Base-by-base conservation (phyloP, 2,329 filamentous ascomycete species). In the Stachybotrys elegans region DNA sequence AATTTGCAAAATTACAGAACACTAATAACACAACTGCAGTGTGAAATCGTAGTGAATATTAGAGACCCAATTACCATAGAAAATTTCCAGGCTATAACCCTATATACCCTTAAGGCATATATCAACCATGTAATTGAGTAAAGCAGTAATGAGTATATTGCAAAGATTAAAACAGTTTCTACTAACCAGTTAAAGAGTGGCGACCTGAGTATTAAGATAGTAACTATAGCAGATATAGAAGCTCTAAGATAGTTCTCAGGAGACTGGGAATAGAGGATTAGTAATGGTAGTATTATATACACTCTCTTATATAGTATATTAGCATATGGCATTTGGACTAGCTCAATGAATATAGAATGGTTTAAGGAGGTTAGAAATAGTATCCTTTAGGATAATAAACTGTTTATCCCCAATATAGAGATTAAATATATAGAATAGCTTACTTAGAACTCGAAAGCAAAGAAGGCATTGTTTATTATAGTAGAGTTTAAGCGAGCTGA, bases 381-480 rank as follows among this genome's bases (percentile, higher is more conserved):
- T 11, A 44, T 44, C 12, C 25, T 44, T 3, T 9, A 40, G 25
- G 36, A 44, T 7, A 44, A 44, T 19, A 34, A 17, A 34, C 35
- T 27, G 4, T 40, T 44, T 21, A 44, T 42, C 22, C 22, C 34
- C 3, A 45, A 14, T 9, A 32, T 40, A 6, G 23, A 27, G 16
- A 45, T 42, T 17, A 42, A 38, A 42, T 45, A 45, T n/a, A 45
- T 45, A 22, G 34, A 40, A 29, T 45, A 23, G 43, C 43, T 41
- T 16, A 45, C 38, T 9, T 29, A 23, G n/a, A 29, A 4, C 13
- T 41, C 38, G n/a, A 6, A 17, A 7, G 14, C 34, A 22, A 45
- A 45, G 32, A 21, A n/a, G n/a, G 43, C 43, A n/a, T 45, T 23
- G 12, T 45, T 34, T 14, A 38, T 45, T 12, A 32, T 42, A 6